Evolutionary conservation across 2,329 filamentous ascomycete species (phyloP).

Genomic region (Colletotrichum sidae): DNA sequence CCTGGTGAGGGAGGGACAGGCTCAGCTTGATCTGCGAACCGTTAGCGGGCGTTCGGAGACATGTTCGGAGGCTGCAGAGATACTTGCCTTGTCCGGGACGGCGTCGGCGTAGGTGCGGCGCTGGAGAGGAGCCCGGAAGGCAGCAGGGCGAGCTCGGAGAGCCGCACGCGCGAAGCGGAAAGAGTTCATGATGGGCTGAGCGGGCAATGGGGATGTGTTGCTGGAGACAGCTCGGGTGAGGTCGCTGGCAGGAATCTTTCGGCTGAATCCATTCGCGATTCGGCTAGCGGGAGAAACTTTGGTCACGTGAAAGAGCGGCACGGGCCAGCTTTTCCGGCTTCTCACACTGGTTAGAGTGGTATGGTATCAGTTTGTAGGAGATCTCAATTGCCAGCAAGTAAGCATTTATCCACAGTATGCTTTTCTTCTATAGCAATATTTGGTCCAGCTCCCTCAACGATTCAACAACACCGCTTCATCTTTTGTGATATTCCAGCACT

Average conservation of each 20-base stretch:
- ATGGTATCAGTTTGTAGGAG: too few species aligned
- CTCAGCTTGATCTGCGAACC: conserved; percentile 87
- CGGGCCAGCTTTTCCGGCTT: conserved; percentile 1
- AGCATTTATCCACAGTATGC: too few species aligned
- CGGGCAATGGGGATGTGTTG: conserved; percentile 63
- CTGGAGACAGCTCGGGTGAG: conserved; percentile 54
- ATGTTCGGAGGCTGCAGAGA: conserved; percentile 40
- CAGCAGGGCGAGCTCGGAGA: conserved; percentile 83
- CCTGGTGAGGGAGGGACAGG: conserved; percentile 97
- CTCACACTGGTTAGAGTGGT: too few species aligned
- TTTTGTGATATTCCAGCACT: too few species aligned
- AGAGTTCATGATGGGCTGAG: conserved; percentile 83
- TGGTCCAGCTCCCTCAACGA: too few species aligned
- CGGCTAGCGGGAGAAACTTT: conserved; percentile 51
- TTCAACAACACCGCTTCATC: too few species aligned
- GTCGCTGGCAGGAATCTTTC: conserved; percentile 62
- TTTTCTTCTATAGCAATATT: too few species aligned
- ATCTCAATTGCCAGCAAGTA: too few species aligned
- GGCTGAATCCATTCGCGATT: conserved; percentile 53
- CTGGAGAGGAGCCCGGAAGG: conserved; percentile 80
- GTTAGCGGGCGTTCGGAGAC: conserved; percentile 43
- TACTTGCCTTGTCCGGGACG: conserved; percentile 80
- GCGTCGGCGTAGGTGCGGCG: conserved; percentile 93
- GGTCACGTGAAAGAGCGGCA: conserved; percentile 47
- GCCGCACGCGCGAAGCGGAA: conserved; percentile 92